Percentiles rank a stretch among this genome's conserved stretches.
These are phyloP conservation scores for Lachnum nothofagi DNA, from an alignment of 2,329 filamentous ascomycete genomes.

Conservation along the genomic window DNA sequence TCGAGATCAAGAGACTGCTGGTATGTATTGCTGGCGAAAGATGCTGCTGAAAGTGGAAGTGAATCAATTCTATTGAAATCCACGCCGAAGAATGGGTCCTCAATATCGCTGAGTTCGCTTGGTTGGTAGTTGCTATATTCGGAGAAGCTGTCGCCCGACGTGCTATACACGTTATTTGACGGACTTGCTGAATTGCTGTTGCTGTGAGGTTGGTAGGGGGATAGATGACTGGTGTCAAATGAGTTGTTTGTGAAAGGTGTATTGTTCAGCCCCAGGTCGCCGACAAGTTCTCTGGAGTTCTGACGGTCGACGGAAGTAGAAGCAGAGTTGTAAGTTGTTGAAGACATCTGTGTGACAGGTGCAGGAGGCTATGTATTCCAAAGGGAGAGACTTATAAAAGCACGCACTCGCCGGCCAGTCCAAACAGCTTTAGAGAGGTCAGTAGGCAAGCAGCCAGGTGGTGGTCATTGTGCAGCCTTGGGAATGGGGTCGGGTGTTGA, in stretches of 20 bases:
- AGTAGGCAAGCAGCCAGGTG: constrained; percentile 21
- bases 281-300: constrained; percentile 22
- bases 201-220: constrained; percentile 27
- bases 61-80: constrained; percentile 30
- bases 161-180: constrained; percentile 24
- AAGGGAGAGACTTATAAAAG: constrained; percentile 19
- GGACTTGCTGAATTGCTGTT: constrained; percentile 30
- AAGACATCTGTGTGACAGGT: constrained; percentile 30
- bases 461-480: constrained; percentile 29
- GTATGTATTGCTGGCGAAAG: constrained; percentile 12
- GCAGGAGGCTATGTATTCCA: constrained; percentile 28
- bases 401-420: constrained; percentile 15
- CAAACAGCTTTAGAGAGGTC: constrained; percentile 18
- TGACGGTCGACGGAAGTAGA: constrained; percentile 23
- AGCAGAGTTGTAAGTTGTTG: constrained; percentile 23
- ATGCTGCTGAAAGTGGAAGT: constrained; percentile 12
- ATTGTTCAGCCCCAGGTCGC: constrained; percentile 22
- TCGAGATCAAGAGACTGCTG: constrained; percentile 17
- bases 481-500: constrained; percentile 7
- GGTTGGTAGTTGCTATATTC: constrained; percentile 29
- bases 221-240: constrained; percentile 23
- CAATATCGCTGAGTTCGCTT: constrained; percentile 29
- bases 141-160: constrained; percentile 27
- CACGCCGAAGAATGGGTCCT: constrained; percentile 33
- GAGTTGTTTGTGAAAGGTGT: constrained; percentile 18